A percentile compares a stretch with the other conserved stretches of the same genome.
Evolutionary conservation across 305 asterid species (phyloP).

Genomic region (Stenogyne calaminthoides): DNA sequence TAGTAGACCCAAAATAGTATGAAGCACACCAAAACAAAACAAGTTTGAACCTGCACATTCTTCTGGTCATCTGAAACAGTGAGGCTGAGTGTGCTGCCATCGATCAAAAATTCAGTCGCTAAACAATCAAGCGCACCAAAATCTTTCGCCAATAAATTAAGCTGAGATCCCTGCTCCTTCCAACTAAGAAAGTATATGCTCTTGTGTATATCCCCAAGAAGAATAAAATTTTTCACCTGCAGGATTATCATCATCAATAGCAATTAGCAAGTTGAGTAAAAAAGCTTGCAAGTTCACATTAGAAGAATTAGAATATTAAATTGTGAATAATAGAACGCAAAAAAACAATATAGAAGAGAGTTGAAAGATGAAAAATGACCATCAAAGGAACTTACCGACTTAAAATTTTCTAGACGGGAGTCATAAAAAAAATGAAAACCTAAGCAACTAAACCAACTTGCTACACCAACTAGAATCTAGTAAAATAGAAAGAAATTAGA

Average conservation of each 20-base stretch:
- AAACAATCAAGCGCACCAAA: conserved; percentile 96
- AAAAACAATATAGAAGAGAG: conserved; percentile 19
- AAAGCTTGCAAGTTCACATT: background rate
- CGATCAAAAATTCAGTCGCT: conserved; percentile 94
- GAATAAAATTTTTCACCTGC: conserved; percentile 95
- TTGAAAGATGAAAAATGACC: conserved; percentile 3
- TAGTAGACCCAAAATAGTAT: background rate
- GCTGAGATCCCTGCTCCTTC: conserved; percentile 98
- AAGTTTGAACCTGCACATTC: conserved; percentile 79
- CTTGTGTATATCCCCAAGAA: conserved; percentile 94
- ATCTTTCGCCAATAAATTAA: conserved; percentile 87
- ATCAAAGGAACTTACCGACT: background rate
- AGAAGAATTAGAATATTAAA: conserved; percentile 9
- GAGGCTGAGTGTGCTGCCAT: conserved; percentile 97
- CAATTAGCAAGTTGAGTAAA: conserved; percentile 20
- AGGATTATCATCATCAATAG: conserved; percentile 24
- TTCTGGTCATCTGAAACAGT: conserved; percentile 95
- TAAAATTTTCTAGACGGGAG: background rate
- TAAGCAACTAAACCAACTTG: conserved; percentile 2
- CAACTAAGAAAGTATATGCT: conserved; percentile 96
- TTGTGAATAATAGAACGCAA: background rate
- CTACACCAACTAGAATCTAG: conserved; percentile 11
- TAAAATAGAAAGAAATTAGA: background rate
- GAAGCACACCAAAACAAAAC: background rate
- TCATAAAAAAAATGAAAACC: background rate